Base-by-base conservation (phyloP, 805 yeast species). In the Metschnikowia picachoensis region DNA sequence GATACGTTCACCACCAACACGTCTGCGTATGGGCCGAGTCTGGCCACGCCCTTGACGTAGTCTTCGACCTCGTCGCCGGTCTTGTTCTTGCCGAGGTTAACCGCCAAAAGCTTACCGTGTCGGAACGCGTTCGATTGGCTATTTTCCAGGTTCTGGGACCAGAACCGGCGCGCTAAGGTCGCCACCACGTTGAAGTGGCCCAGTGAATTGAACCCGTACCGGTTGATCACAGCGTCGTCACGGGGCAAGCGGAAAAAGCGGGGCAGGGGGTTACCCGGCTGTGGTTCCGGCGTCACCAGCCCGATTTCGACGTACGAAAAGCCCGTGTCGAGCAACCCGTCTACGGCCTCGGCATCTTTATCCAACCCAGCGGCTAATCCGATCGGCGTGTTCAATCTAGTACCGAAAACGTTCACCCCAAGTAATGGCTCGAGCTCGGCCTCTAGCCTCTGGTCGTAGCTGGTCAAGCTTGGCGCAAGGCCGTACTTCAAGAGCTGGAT, bases 301-400 rank as follows among this genome's bases (percentile, higher is more conserved):
- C 98, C 98, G 49, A 92, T 78, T 66, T 92, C 98, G 53, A 89
- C 94, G 64, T 88, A 88, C 13, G 92, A 81, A 59, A 91, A 91
- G 2, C 98, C 98, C 45, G 78, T 61, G 52, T 82, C 75, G 56
- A 84, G 83, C 48, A 92, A 73, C 0, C 90, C 70, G 57, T 92
- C 97, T 55, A 92, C 80, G 16, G 88, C 96, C 60, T 89, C 95
- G 43, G 88, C 98, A 59, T 91, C 84, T 68, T 92, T 92, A 66
- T 92, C 98, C 53, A 92, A 77, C 11, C 98, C 98, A 25, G 98
- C 98, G 41, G 98, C 97, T 57, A 91, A 76, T 12, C 97, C 97
- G 41, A 92, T 72, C 20, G 98, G 97, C 46, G 84, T 83, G 16
- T 76, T 74, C 60, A 92, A 68, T 45, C 72, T 76, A n/a, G 65